Evolutionary conservation across 495 filamentous ascomycete species (phyloP).

Genomic region (Aspergillus sclerotioniger): DNA sequence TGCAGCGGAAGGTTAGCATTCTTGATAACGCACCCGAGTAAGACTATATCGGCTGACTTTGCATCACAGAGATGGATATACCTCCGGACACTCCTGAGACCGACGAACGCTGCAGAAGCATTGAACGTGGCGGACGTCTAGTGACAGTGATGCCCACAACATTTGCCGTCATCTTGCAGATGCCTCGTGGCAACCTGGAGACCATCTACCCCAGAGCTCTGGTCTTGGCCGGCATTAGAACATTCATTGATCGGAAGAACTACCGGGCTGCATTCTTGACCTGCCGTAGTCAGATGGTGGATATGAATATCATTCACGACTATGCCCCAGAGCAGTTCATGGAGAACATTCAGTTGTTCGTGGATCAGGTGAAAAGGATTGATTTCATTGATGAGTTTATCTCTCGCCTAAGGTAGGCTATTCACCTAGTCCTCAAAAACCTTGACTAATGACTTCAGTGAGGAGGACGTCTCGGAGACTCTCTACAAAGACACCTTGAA

Average conservation of each 20-base stretch:
- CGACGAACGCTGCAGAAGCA: constrained; percentile 88
- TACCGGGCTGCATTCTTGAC: constrained; percentile 81
- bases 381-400: constrained; percentile 90
- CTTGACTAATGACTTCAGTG: constrained; percentile 47
- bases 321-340: constrained; percentile 82
- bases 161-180: constrained; percentile 80
- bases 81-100: constrained; percentile 85
- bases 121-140: constrained; percentile 83
- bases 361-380: constrained; percentile 81
- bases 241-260: constrained; percentile 71
- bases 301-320: constrained; percentile 98
- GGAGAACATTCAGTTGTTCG: constrained; percentile 67
- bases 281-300: constrained; percentile 89
- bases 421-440: neutral
- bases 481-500: constrained; percentile 85
- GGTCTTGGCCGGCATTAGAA: constrained; percentile 82
- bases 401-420: constrained; percentile 74
- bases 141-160: constrained; percentile 87
- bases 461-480: constrained; percentile 91
- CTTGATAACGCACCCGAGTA: neutral
- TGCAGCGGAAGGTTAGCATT: constrained; percentile 56
- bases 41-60: constrained; percentile 12
- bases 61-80: constrained; percentile 64
- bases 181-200: constrained; percentile 93
- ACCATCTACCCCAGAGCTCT: constrained; percentile 92